Base-by-base conservation (phyloP, 805 yeast species). In the Wilhelminamyces savonicus region DNA sequence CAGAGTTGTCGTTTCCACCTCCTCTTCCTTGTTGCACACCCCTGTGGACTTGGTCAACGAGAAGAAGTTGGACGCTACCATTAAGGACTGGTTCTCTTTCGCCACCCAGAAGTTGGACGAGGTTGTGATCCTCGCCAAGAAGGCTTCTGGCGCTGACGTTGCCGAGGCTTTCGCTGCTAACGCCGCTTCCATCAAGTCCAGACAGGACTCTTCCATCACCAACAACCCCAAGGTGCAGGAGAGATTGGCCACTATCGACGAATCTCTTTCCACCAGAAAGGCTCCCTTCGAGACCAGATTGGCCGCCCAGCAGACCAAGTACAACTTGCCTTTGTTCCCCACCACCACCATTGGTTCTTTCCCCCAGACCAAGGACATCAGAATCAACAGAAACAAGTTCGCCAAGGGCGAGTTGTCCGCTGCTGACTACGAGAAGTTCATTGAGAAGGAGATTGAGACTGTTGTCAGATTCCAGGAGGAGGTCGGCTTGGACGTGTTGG, bases 311-410 rank as follows among this genome's bases (percentile, higher is more conserved):
- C 75, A 84, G 73, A 69, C 66, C 51, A 71, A 78, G 60, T 84
- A 83, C 75, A 83, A 92, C 76, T 75, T 92, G 65, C 98, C 99
- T 51, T 71, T 84, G 59, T 92, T 92, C 95, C 99, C 99, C 71
- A 92, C 99, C 62, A 92, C 99, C 64, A 92, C 98, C 55, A 92
- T 92, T 66, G 99, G 99, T 69, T 92, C 99, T 44, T 92, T 92
- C 97, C 99, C 99, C 54, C 99, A 92, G 78, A 92, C 99, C 66
- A 86, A 87, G 76, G 98, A 92, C 66, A 92, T 92, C 71, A 85
- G 98, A 77, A 69, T 88, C 66, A 82, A 83, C 83, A 90, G 99
- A 78, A 87, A 90, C 82, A 92, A 90, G 74, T 87, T 83, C 71
- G 75, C 83, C 67, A 92, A 92, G 81, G 99, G 99, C 66, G 82